Conservation (phyloP, 1,139 yeast species). For the Debaryomycetaceae sp. region DNA sequence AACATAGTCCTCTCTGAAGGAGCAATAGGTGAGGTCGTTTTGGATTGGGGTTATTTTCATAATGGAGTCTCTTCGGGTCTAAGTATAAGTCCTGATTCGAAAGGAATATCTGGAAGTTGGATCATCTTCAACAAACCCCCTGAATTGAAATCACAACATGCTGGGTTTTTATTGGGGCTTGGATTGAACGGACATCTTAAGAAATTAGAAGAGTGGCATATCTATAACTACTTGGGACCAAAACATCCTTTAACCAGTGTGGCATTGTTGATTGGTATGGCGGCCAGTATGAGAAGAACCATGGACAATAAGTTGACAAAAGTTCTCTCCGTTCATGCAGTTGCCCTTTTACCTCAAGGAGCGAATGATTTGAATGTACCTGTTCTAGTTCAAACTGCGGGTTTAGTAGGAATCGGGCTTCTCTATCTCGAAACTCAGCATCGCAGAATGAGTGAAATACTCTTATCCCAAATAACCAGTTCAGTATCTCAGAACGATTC, state of each 20-base stretch:
- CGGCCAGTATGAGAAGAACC: slow-evolving; percentile 81
- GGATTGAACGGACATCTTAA: slow-evolving; percentile 90
- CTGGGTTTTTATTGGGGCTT: slow-evolving; percentile 88
- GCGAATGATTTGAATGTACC: slow-evolving; percentile 88
- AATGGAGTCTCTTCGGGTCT: slow-evolving; percentile 90
- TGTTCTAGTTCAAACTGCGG: slow-evolving; percentile 84
- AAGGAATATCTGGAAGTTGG: slow-evolving; percentile 88
- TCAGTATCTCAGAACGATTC: slow-evolving; percentile 55
- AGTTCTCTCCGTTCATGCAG: slow-evolving; percentile 89
- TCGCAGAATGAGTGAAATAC: slow-evolving; percentile 80
- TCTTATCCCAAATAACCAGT: slow-evolving; percentile 64
- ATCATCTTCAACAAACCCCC: slow-evolving; percentile 82
- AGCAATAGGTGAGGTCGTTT: slow-evolving; percentile 44
- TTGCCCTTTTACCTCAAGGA: slow-evolving; percentile 86
- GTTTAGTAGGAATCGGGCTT: slow-evolving; percentile 84
- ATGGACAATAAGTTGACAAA: slow-evolving; percentile 87
- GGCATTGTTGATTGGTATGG: slow-evolving; percentile 86
- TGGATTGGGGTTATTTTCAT: slow-evolving; percentile 88
- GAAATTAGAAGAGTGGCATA: slow-evolving; percentile 91
- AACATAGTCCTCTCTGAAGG: slow-evolving; percentile 61
- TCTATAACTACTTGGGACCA: slow-evolving; percentile 89
- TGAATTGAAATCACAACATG: slow-evolving; percentile 74
- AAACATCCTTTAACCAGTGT: slow-evolving; percentile 83
- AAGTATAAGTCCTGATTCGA: slow-evolving; percentile 64
- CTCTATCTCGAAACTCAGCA: slow-evolving; percentile 77